Conservation (phyloP, 352 stramenopile species). For the Peronospora tabacina region DNA sequence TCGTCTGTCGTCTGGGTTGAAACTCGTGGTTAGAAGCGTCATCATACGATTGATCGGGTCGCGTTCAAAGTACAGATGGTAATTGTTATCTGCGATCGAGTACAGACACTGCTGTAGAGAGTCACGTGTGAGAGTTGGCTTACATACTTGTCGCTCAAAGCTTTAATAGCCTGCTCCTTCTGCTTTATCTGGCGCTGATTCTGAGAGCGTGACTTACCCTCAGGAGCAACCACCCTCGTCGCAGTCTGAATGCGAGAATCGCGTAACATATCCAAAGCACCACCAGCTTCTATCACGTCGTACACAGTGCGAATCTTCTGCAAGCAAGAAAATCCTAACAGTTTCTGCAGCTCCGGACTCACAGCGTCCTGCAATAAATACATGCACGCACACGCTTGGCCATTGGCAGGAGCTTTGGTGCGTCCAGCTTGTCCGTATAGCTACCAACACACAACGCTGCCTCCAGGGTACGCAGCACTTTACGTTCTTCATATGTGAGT, state of each 20-base stretch:
- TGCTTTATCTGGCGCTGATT: constrained; percentile 90
- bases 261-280: constrained; percentile 67
- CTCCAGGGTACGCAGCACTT: constrained; percentile 91
- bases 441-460: constrained; percentile 88
- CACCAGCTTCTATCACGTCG: constrained; percentile 66
- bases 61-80: constrained; percentile 95
- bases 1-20: constrained; percentile 72
- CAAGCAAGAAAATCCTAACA: constrained; percentile 81
- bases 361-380: constrained; percentile 90
- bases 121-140: constrained; percentile 50
- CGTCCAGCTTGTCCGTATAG: constrained; percentile 92
- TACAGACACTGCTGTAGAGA: constrained; percentile 93
- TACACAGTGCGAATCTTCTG: constrained; percentile 87
- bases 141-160: constrained; percentile 76
- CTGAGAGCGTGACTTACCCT: constrained; percentile 78
- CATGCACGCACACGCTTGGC: constrained; percentile 84
- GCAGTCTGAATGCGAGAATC: constrained; percentile 88
- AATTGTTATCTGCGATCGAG: constrained; percentile 95
- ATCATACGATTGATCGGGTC: constrained; percentile 96
- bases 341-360: constrained; percentile 68
- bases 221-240: constrained; percentile 92
- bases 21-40: constrained; percentile 77
- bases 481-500: constrained; percentile 91
- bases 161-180: constrained; percentile 88
- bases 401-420: constrained; percentile 44